A percentile compares a stretch with the other conserved stretches of the same genome.
phyloP scores from a whole-genome alignment of 2,329 filamentous ascomycete species.

The Xylaria sp. region DNA sequence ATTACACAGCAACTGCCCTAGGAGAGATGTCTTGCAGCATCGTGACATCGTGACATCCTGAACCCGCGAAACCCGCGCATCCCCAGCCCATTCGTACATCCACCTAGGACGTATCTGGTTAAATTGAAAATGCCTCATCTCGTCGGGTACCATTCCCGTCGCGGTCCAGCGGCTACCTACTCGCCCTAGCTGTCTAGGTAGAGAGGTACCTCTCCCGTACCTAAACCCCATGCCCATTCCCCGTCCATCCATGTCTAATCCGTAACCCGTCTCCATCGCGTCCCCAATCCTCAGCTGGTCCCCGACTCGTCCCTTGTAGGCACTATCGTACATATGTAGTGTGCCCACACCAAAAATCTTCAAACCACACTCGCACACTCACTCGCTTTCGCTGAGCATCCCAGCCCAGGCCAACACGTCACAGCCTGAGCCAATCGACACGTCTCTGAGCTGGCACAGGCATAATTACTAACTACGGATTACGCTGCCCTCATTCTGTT shows the following conservation, averaged over 20 bases:
- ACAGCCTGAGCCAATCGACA: background rate
- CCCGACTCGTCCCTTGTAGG: too few relatives aligned
- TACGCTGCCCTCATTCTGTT: too few relatives aligned
- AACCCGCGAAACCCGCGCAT: background rate
- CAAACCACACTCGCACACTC: background rate
- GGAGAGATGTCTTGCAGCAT: background rate
- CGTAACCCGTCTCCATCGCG: too few relatives aligned
- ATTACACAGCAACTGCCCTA: too few relatives aligned
- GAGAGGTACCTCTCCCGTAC: background rate
- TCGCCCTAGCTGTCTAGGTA: background rate
- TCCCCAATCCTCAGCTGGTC: too few relatives aligned
- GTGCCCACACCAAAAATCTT: background rate
- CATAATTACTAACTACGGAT: background rate
- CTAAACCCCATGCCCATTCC: background rate
- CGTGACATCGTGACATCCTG: background rate
- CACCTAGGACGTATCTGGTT: background rate
- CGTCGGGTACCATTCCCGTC: background rate
- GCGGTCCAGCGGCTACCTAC: background rate
- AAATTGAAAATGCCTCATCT: background rate
- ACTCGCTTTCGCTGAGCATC: background rate
- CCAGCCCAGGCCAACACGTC: background rate
- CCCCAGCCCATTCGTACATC: too few relatives aligned
- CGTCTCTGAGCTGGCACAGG: slow-evolving; percentile 1
- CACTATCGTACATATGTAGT: background rate
- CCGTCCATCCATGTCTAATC: background rate